Base-by-base conservation (phyloP, 108 stramenopile genomes). In the Skeletonema potamos region DNA sequence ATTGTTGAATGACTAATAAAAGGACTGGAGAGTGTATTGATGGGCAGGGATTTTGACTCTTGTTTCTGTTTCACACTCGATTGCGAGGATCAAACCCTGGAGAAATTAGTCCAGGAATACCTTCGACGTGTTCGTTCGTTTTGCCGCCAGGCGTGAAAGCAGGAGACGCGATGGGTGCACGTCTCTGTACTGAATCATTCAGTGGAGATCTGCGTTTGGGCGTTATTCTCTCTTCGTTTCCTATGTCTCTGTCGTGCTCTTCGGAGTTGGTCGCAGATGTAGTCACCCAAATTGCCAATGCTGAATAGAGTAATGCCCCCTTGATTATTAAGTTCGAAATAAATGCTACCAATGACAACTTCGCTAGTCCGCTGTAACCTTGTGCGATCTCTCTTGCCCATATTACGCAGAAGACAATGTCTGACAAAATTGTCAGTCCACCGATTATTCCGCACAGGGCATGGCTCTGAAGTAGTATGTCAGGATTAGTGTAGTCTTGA, bases 341-440 rank as follows among this genome's bases (percentile, higher is more conserved):
- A 66, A 62, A 76, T 33, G 61, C 54, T 54, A 60, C 61, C 27
- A 68, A 56, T 9, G 54, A 60, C 54, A 76, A 56, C 27, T 56
- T 62, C 27, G 55, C 15, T 2, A 76, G 48, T 7, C 74, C 61
- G 15, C 39, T 58, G 43, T 68, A 62, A 9, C 61, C 58, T 22
- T 63, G 66, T 17, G 34, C 17, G 17, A 76, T 76, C 66, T 76
- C 74, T 7, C 67, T 59, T 33, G 61, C 66, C 60, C 74, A 68
- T 55, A 68, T 29, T 8, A 46, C 37, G 39, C 66, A 76, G 37
- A 76, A 76, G 18, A 32, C 12, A 56, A 76, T 43, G 30, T 68
- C 66, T n/a, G 74, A 60, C 57, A 67, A 24, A 2, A 48, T 41
- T 37, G 74, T 66, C 44, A 75, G 51, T 18, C 7, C 30, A n/a